Evolutionary conservation across 1,139 yeast genomes (phyloP).

Genomic region (Hyphopichia burtonii): DNA sequence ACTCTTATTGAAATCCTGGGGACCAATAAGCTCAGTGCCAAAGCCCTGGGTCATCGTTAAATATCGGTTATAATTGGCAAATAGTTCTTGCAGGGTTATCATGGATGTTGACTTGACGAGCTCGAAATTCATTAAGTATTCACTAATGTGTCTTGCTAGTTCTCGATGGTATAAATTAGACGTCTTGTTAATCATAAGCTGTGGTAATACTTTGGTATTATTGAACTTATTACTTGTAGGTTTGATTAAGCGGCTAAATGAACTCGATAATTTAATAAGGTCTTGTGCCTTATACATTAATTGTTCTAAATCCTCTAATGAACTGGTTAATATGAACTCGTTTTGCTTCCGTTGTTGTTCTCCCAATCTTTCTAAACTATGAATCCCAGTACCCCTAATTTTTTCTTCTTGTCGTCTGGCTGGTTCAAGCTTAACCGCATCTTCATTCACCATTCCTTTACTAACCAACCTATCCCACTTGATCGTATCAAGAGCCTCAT

Average conservation of each 20-base stretch:
- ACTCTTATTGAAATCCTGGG: conserved; percentile 32
- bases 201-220: conserved; percentile 21
- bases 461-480: conserved; percentile 44
- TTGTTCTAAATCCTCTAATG: conserved; percentile 75
- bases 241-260: conserved; percentile 39
- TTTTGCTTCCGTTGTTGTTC: conserved; percentile 58
- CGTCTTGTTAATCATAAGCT: conserved; percentile 27
- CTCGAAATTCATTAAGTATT: conserved; percentile 39
- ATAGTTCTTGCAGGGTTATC: conserved; percentile 43
- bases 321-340: conserved; percentile 61
- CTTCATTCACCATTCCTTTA: conserved; percentile 40
- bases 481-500: conserved; percentile 41
- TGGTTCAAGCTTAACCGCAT: conserved; percentile 25
- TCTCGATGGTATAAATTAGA: conserved; percentile 38
- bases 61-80: conserved; percentile 43
- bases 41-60: conserved; percentile 39
- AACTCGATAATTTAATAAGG: conserved; percentile 54
- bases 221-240: conserved; percentile 6
- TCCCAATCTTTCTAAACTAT: conserved; percentile 63
- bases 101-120: conserved; percentile 35
- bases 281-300: conserved; percentile 79
- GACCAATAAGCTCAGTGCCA: conserved; percentile 35
- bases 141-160: conserved; percentile 50
- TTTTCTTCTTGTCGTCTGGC: conserved; percentile 5
- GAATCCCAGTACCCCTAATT: conserved; percentile 51